Evolutionary conservation across 345 rosid genomes (phyloP).

Genomic region (Aquilaria malaccensis): DNA sequence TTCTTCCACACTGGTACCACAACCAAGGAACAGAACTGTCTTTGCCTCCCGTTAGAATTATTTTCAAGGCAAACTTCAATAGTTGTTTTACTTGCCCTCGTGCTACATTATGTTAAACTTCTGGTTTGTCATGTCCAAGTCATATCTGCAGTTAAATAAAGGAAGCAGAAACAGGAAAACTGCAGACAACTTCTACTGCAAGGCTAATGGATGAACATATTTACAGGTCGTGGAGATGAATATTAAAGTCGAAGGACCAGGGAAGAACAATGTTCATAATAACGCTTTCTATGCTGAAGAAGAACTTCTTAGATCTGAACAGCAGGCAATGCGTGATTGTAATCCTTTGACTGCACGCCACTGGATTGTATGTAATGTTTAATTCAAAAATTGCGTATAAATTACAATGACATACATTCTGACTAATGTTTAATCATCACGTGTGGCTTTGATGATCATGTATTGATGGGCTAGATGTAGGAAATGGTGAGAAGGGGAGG

Average conservation of each 20-base stretch:
- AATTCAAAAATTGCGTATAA: neutral
- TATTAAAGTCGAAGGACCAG: constrained; percentile 66
- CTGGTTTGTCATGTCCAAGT: constrained; percentile 1
- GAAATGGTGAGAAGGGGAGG: too few relatives aligned
- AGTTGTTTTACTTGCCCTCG: neutral
- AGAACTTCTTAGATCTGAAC: constrained; percentile 48
- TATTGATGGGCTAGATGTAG: too few relatives aligned
- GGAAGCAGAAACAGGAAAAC: neutral
- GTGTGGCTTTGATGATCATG: too few relatives aligned
- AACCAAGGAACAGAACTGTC: too few relatives aligned
- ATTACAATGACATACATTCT: constrained; percentile 4
- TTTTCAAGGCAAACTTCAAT: too few relatives aligned
- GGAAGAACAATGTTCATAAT: constrained; percentile 56
- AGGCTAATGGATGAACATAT: constrained; percentile 4
- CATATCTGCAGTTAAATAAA: neutral
- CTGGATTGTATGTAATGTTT: constrained; percentile 56
- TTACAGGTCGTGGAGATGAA: constrained; percentile 61
- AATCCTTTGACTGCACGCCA: constrained; percentile 62
- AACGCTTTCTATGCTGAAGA: constrained; percentile 77
- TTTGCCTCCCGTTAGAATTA: too few relatives aligned
- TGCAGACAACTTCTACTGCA: neutral
- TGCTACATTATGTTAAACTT: neutral
- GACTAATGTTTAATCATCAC: neutral
- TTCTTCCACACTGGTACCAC: too few relatives aligned
- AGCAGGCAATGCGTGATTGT: constrained; percentile 65